These are phyloP conservation scores for Aureobasidium sp. DNA, from an alignment of 2,329 filamentous ascomycete species.

Conservation along the genomic window DNA sequence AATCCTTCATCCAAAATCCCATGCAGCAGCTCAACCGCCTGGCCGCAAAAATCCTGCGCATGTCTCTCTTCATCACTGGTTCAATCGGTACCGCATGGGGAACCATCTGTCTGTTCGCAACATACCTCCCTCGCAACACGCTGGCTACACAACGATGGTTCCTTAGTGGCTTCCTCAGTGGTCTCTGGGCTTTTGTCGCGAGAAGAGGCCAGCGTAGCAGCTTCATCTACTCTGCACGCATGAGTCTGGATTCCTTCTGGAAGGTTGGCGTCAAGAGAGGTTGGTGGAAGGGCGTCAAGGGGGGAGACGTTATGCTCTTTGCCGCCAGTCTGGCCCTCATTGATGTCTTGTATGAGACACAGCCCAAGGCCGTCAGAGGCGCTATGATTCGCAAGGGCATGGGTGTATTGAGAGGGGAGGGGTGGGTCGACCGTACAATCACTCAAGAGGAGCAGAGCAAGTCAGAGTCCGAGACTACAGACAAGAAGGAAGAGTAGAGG, in stretches of 20 bases:
- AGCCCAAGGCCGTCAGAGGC: conserved; percentile 60
- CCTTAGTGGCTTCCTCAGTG: conserved; percentile 76
- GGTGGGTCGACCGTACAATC: background rate
- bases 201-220: conserved; percentile 54
- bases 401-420: conserved; percentile 63
- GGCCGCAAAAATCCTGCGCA: conserved; percentile 60
- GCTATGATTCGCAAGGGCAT: conserved; percentile 61
- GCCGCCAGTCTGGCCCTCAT: conserved; percentile 69
- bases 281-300: conserved; percentile 75
- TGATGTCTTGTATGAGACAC: conserved; percentile 67
- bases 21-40: conserved; percentile 58
- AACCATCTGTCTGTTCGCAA: conserved; percentile 80
- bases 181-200: conserved; percentile 76
- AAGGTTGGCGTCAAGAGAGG: conserved; percentile 87
- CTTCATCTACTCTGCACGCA: conserved; percentile 70
- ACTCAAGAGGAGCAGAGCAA: background rate
- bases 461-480: background rate
- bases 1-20: conserved; percentile 60
- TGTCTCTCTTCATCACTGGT: conserved; percentile 70
- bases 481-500: conserved; percentile 6
- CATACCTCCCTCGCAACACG: conserved; percentile 62
- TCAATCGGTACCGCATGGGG: conserved; percentile 84
- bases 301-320: conserved; percentile 79
- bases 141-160: conserved; percentile 83
- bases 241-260: conserved; percentile 78